phyloP scores from a whole-genome alignment of 129 eudicot genomes.

The Flaveria brownii region DNA sequence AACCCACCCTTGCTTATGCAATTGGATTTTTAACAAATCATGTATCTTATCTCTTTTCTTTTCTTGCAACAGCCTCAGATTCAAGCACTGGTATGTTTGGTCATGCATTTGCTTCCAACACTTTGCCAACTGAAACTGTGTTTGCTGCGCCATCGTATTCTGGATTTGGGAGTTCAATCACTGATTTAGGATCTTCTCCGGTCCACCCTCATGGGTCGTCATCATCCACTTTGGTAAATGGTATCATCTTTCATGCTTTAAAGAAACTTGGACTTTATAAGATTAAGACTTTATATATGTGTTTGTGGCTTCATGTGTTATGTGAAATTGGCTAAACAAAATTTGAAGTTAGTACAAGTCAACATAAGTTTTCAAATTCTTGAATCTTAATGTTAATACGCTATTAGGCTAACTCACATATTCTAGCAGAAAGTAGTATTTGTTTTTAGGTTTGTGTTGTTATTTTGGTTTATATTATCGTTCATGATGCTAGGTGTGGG shows the following conservation, averaged over 20 bases:
- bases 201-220: background rate
- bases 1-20: slow-evolving; percentile 16
- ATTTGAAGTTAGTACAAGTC: too few species aligned
- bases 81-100: background rate
- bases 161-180: background rate
- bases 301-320: too few species aligned
- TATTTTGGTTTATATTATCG: background rate
- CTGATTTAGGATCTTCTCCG: background rate
- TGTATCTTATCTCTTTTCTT: background rate
- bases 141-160: background rate
- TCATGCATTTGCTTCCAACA: too few species aligned
- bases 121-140: background rate
- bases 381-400: too few species aligned
- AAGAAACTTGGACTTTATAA: background rate
- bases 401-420: too few species aligned
- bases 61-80: slow-evolving; percentile 23
- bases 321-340: too few species aligned
- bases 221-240: background rate
- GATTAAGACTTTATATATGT: too few species aligned
- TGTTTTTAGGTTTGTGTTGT: too few species aligned
- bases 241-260: slow-evolving; percentile 1
- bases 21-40: background rate
- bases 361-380: too few species aligned
- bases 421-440: too few species aligned
- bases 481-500: background rate